A percentile compares a stretch with the other conserved stretches of the same genome.
phyloP scores from a whole-genome alignment of 352 stramenopile genomes.

The Globisporangium sylvaticum region DNA sequence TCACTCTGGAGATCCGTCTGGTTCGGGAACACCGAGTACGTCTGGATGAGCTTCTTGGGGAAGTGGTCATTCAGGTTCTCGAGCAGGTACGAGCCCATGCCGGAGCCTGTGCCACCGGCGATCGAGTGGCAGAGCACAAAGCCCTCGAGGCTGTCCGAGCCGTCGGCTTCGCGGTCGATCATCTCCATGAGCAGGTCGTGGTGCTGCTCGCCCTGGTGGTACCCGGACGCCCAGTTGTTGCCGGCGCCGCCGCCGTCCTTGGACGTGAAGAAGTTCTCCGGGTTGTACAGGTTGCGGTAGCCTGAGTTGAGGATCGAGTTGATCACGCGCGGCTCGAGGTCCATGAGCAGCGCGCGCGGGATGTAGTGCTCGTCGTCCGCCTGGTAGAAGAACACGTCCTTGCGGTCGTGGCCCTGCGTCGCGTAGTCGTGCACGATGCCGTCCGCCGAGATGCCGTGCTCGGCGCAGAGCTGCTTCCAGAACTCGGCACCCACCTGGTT shows the following conservation, averaged over 20 bases:
- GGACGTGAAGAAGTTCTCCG: constrained; percentile 97
- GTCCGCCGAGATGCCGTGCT: constrained; percentile 98
- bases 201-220: constrained; percentile 90
- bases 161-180: constrained; percentile 98
- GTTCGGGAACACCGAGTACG: constrained; percentile 99
- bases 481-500: constrained; percentile 99
- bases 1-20: constrained; percentile 92
- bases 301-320: constrained; percentile 90
- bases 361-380: constrained; percentile 99
- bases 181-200: constrained; percentile 99
- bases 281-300: constrained; percentile 98
- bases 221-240: constrained; percentile 93
- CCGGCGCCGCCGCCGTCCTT: constrained; percentile 89
- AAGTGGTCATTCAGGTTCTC: constrained; percentile 99
- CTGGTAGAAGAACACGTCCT: constrained; percentile 99
- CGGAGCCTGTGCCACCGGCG: constrained; percentile 97
- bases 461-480: constrained; percentile 98
- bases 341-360: constrained; percentile 95
- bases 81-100: constrained; percentile 99
- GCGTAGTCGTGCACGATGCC: constrained; percentile 95
- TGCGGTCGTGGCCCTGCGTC: constrained; percentile 92
- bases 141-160: constrained; percentile 93
- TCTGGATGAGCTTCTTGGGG: constrained; percentile 99
- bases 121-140: constrained; percentile 99
- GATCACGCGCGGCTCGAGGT: constrained; percentile 95